Evolutionary conservation across 192 early-diverging fungal species (phyloP).

Genomic region (Entomortierella beljakovae): DNA sequence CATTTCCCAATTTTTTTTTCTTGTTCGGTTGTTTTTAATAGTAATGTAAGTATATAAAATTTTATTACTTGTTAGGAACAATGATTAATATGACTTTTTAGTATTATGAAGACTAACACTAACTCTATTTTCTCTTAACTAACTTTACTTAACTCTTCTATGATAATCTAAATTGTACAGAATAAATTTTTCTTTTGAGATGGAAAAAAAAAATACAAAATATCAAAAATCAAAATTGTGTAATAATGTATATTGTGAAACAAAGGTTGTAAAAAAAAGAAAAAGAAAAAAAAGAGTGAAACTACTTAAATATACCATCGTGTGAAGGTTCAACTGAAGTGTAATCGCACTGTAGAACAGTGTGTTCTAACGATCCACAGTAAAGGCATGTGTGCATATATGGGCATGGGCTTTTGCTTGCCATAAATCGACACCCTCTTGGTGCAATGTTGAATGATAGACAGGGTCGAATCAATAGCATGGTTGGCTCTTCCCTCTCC

Average conservation of each 20-base stretch:
- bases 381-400: conserved; percentile 48
- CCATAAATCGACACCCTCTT: conserved; percentile 47
- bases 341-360: conserved; percentile 45
- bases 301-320: conserved; percentile 12
- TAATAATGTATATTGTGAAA: background rate
- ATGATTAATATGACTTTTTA: no score
- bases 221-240: background rate
- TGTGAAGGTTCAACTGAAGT: conserved; percentile 34
- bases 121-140: background rate
- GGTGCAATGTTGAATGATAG: conserved; percentile 54
- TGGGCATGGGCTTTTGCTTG: conserved; percentile 42
- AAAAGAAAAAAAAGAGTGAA: background rate
- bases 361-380: conserved; percentile 42
- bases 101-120: background rate
- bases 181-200: conserved; percentile 50
- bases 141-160: background rate
- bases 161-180: background rate
- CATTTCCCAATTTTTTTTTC: conserved; percentile 21
- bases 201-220: conserved; percentile 23
- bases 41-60: conserved; percentile 39
- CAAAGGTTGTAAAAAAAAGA: background rate
- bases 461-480: conserved; percentile 41
- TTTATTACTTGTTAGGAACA: no score
- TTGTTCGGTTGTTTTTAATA: conserved; percentile 20
- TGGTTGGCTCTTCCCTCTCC: background rate